Percentiles rank a stretch among this genome's conserved stretches.
These are phyloP conservation scores for Canavalia gladiata DNA, from an alignment of 306 rosid genomes.

Conservation along the genomic window DNA sequence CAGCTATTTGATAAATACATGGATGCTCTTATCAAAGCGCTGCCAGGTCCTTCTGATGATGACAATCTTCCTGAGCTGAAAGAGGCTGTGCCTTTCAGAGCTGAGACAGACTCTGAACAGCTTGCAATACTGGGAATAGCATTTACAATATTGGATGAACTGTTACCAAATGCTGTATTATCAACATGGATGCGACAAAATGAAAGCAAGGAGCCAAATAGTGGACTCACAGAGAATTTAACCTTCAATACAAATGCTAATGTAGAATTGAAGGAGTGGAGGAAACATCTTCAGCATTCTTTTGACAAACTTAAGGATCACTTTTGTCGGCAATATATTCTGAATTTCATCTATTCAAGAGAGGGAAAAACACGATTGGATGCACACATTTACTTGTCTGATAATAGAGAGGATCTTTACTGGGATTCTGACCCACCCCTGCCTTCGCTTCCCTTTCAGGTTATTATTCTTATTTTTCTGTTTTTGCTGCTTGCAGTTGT, in stretches of 20 bases:
- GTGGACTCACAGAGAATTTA: constrained; percentile 59
- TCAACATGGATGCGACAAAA: constrained; percentile 73
- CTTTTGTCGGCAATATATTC: constrained; percentile 88
- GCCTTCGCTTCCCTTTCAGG: constrained; percentile 99
- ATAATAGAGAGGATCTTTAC: constrained; percentile 69
- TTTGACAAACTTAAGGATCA: constrained; percentile 97
- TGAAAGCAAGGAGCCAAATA: constrained; percentile 64
- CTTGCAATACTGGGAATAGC: constrained; percentile 91
- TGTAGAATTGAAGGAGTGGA: constrained; percentile 91
- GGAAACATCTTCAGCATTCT: constrained; percentile 88
- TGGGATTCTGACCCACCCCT: constrained; percentile 74
- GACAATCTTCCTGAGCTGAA: constrained; percentile 84
- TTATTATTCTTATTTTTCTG: constrained; percentile 50
- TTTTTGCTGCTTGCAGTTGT: constrained; percentile 24
- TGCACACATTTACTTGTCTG: constrained; percentile 82
- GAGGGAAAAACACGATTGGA: constrained; percentile 89
- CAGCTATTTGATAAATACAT: constrained; percentile 88
- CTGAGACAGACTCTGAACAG: constrained; percentile 96
- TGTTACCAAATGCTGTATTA: constrained; percentile 79
- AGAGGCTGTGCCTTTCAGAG: constrained; percentile 77
- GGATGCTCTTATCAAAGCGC: constrained; percentile 84
- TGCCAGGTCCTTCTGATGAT: constrained; percentile 94
- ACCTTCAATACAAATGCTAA: constrained; percentile 61
- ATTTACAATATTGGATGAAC: constrained; percentile 86
- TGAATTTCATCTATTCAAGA: constrained; percentile 94